Conservation (phyloP, 345 rosid species). For the Excoecaria agallocha region DNA sequence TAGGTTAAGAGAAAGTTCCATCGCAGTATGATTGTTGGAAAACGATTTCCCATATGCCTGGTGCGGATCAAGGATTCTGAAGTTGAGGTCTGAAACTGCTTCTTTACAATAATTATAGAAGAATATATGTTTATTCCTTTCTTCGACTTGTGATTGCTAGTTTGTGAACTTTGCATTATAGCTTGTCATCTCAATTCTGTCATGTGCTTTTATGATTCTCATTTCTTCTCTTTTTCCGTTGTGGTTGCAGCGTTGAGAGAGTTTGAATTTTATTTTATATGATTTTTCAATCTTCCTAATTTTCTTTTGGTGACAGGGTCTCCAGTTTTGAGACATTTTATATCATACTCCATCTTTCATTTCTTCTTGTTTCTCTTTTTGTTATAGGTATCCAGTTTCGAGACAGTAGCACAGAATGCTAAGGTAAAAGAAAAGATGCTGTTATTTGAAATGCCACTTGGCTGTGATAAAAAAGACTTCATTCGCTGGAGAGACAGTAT, state of each 20-base stretch:
- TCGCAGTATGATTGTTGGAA: constrained; percentile 60
- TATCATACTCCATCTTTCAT: not conserved
- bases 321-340: constrained; percentile 72
- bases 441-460: constrained; percentile 33
- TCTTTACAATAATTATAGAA: not conserved
- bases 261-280: constrained; percentile 6
- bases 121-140: not conserved
- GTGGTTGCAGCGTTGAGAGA: constrained; percentile 60
- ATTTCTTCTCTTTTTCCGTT: constrained; percentile 4
- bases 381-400: constrained; percentile 83
- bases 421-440: constrained; percentile 35
- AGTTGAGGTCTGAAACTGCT: constrained; percentile 61
- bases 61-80: constrained; percentile 55
- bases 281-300: not conserved
- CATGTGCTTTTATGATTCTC: not conserved
- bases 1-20: constrained; percentile 57
- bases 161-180: not conserved
- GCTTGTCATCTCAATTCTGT: not conserved
- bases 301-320: constrained; percentile 48
- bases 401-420: constrained; percentile 46
- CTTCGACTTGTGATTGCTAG: constrained; percentile 4
- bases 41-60: constrained; percentile 75
- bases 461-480: constrained; percentile 49
- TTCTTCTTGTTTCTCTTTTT: constrained; percentile 6
- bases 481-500: constrained; percentile 75